Evolutionary conservation across 2,329 filamentous ascomycete species (phyloP), one percentile per base, ranked within the genome.

Genomic region (Colletotrichum sp.): DNA sequence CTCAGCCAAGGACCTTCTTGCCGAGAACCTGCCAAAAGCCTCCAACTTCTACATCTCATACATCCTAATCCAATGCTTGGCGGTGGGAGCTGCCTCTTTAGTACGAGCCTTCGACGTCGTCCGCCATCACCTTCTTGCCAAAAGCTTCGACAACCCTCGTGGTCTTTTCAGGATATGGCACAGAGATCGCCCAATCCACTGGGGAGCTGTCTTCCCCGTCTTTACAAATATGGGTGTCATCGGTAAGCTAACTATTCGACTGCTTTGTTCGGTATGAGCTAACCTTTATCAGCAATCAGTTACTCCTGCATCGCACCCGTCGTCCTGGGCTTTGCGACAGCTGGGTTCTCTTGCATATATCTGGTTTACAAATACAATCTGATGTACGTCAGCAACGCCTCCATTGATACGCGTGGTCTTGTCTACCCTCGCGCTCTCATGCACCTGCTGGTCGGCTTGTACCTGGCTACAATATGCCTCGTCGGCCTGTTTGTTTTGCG

Each of bases 11-110:
- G 83, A 80, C 2, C 82, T 96, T 66, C 87, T 97, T 7, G 92
- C 94, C 2, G 81, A 88, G 16, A 93, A 93, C 75, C 87, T 98
- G 10, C 96, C 96, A 16, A 92, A 90, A 72, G 91, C 94, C 1
- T 95, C 94, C 75, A 98, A 96, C 85, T 96, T 97, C 81, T 98
- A 97, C 83, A 93, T 98, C 34, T 94, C 94, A 0, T 99, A 98
- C 86, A 97, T 99, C 78, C 92, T 98, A 36, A 91, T 99, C 4
- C 97, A 98, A 84, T 97, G 96, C 38, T 84, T 98, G 73, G 93
- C 93, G 2, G 92, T 96, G 76, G 94, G 95, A 5, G 90, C 95
- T 0, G 91, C 93, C 62, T 91, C 94, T 2, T 84, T 98, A 7
- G 88, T 97, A 4, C 95, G 97, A 79, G 82, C 89, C 0, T 86